phyloP scores from a whole-genome alignment of 768 basidiomycete genomes.

The Psilocybe cyanescens region DNA sequence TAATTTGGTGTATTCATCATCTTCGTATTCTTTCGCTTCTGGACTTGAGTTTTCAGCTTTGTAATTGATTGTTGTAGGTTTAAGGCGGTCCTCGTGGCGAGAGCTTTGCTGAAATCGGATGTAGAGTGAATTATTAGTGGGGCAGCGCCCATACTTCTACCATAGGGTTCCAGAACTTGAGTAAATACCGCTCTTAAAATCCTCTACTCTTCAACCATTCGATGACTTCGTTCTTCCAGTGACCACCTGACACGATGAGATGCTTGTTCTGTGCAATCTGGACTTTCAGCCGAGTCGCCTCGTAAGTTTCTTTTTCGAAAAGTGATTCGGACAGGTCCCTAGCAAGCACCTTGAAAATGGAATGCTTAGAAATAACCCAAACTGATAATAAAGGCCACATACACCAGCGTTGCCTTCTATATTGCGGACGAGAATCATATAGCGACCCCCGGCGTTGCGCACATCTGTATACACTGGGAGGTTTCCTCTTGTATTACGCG shows the following conservation, averaged over 20 bases:
- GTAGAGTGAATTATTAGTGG: not conserved
- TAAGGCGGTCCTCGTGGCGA: not conserved
- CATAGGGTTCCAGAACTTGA: not conserved
- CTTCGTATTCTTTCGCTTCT: not conserved
- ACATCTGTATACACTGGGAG: conserved; percentile 80
- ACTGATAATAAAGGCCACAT: conserved; percentile 23
- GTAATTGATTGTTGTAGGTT: not conserved
- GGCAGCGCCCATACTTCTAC: conserved; percentile 4
- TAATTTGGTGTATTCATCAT: not conserved
- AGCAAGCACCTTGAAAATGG: conserved; percentile 52
- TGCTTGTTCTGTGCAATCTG: conserved; percentile 52
- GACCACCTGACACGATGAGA: conserved; percentile 63
- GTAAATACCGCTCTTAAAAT: conserved; percentile 44
- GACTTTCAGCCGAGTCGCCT: conserved; percentile 54
- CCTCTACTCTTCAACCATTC: conserved; percentile 68
- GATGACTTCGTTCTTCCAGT: conserved; percentile 63
- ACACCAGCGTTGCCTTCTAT: conserved; percentile 68
- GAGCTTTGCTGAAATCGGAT: not conserved
- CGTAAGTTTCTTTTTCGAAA: conserved; percentile 48
- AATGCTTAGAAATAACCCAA: not conserved
- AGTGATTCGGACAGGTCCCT: conserved; percentile 57
- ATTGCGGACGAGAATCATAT: conserved; percentile 65
- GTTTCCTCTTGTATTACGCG: conserved; percentile 66
- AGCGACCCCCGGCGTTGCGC: conserved; percentile 65
- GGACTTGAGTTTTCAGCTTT: not conserved